Evolutionary conservation across 2,329 filamentous ascomycete species (phyloP).

Genomic region (Penicillium sp.): DNA sequence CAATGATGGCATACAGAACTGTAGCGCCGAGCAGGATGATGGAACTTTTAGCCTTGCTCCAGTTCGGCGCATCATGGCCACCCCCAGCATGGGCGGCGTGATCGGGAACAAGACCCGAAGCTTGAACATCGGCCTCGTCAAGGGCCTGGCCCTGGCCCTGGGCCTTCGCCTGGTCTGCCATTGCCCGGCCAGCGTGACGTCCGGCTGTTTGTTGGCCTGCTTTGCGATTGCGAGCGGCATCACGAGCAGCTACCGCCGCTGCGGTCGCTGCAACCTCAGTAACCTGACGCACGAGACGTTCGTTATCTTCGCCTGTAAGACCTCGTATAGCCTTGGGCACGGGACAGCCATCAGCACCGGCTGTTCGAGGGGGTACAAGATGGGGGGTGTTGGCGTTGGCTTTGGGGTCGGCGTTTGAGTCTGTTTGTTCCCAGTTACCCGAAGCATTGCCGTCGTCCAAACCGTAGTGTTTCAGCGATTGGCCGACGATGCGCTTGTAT

Average conservation of each 20-base stretch:
- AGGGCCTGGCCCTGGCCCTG: slow-evolving; percentile 37
- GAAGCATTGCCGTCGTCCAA: slow-evolving; percentile 60
- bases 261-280: slow-evolving; percentile 93
- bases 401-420: slow-evolving; percentile 23
- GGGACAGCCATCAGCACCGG: slow-evolving; percentile 44
- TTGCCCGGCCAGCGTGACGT: slow-evolving; percentile 41
- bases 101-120: slow-evolving; percentile 42
- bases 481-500: slow-evolving; percentile 90
- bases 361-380: slow-evolving; percentile 73
- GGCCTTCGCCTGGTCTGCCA: slow-evolving; percentile 40
- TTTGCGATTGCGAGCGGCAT: slow-evolving; percentile 64
- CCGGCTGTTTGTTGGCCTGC: slow-evolving; percentile 44
- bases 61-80: slow-evolving; percentile 98
- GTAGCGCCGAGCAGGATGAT: slow-evolving; percentile 89
- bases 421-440: slow-evolving; percentile 34
- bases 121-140: slow-evolving; percentile 55
- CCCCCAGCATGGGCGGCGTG: slow-evolving; percentile 56
- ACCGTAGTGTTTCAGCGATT: slow-evolving; percentile 84
- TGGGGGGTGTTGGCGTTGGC: slow-evolving; percentile 62
- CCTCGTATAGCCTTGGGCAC: slow-evolving; percentile 56
- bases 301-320: slow-evolving; percentile 81
- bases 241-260: slow-evolving; percentile 81
- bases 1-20: slow-evolving; percentile 91
- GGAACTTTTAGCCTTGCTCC: slow-evolving; percentile 88
- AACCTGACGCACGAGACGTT: slow-evolving; percentile 79